These are phyloP conservation scores for Aspergillus biplanus DNA, from an alignment of 495 filamentous ascomycete genomes.

Conservation along the genomic window DNA sequence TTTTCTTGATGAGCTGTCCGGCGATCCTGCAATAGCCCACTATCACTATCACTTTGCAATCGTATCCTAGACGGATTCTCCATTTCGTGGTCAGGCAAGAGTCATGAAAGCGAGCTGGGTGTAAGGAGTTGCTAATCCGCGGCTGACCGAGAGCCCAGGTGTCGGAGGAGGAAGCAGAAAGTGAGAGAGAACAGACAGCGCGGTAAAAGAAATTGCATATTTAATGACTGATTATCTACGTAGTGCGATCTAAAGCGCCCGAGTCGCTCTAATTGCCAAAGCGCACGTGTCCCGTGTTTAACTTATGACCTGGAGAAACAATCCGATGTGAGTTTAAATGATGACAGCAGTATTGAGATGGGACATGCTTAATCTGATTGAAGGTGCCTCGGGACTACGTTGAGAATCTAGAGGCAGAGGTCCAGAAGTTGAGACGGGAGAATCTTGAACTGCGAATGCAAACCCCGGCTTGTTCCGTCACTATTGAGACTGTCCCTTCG, in stretches of 20 bases:
- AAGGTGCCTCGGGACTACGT: neutral
- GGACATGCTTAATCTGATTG: neutral
- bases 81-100: no score
- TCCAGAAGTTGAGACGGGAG: neutral
- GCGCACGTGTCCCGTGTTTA: neutral
- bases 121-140: neutral
- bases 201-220: no score
- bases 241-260: neutral
- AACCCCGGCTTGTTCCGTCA: neutral
- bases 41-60: no score
- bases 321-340: neutral
- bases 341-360: neutral
- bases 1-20: no score
- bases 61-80: no score
- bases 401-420: neutral
- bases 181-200: neutral
- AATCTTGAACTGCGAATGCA: neutral
- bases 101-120: neutral
- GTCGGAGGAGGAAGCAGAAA: slow-evolving; percentile 1
- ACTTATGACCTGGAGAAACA: neutral
- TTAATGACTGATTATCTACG: no score
- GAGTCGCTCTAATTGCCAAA: neutral
- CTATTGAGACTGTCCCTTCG: neutral
- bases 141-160: neutral
- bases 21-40: no score